phyloP scores from a whole-genome alignment of 805 yeast species.

The Starmerella vitae region DNA sequence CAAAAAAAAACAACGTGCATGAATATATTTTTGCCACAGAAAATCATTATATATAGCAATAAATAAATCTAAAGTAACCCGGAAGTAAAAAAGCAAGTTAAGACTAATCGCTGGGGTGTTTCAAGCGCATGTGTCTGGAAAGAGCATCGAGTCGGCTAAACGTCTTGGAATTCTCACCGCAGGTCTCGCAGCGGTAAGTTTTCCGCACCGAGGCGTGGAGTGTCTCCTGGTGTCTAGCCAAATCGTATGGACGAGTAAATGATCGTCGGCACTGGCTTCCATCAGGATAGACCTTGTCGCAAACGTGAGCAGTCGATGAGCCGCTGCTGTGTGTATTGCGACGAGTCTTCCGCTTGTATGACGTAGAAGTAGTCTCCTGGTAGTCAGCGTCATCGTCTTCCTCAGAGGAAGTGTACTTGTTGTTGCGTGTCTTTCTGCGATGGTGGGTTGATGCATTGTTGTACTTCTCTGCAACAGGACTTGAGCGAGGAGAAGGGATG shows the following conservation, averaged over 20 bases:
- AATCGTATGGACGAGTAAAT: conserved; percentile 88
- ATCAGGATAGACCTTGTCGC: conserved; percentile 16
- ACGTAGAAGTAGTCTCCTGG: background rate
- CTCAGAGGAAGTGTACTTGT: background rate
- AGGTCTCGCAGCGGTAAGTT: conserved; percentile 71
- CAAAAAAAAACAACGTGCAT: too few species aligned
- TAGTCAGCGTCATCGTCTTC: background rate
- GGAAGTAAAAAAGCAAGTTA: too few species aligned
- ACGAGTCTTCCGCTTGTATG: background rate
- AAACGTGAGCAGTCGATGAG: conserved; percentile 13
- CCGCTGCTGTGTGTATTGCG: background rate
- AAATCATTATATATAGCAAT: too few species aligned
- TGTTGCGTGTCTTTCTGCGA: background rate
- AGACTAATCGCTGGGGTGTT: conserved; percentile 41
- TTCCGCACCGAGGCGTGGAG: conserved; percentile 83
- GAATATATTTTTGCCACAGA: too few species aligned
- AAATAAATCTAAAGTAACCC: too few species aligned
- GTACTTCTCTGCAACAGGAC: background rate
- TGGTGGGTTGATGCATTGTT: background rate
- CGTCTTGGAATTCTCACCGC: conserved; percentile 69
- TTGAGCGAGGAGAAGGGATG: background rate
- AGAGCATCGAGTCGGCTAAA: conserved; percentile 91
- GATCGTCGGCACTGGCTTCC: conserved; percentile 54
- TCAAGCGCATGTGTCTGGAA: conserved; percentile 82
- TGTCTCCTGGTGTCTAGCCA: conserved; percentile 90